Conservation (phyloP, 306 rosid genomes). For the Phaseolus lunatus region DNA sequence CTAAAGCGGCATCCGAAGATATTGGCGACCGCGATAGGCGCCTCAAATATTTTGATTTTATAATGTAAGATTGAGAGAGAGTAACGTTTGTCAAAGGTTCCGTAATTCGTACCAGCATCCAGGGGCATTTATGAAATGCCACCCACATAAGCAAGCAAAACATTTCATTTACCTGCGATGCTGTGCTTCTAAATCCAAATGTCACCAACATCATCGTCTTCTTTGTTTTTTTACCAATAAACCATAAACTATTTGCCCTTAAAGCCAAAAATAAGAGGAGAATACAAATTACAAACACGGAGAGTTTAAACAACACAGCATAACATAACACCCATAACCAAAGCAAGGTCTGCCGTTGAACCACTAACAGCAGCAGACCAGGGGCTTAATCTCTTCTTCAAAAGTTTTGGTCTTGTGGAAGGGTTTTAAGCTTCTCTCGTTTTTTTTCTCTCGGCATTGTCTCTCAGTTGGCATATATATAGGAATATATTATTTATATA, state of each 20-base stretch:
- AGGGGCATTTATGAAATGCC: conserved; percentile 32
- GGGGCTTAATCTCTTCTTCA: conserved; percentile 55
- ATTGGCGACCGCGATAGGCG: conserved; percentile 34
- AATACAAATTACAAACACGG: not conserved
- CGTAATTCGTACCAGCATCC: not conserved
- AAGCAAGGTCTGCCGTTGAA: conserved; percentile 46
- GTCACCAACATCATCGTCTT: not conserved
- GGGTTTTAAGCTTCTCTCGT: conserved; percentile 58
- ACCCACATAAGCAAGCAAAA: not conserved
- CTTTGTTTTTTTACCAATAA: not conserved
- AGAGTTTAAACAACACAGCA: not conserved
- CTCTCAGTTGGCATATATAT: not conserved
- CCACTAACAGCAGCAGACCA: conserved; percentile 10
- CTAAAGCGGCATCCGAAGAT: not conserved
- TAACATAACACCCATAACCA: conserved; percentile 19
- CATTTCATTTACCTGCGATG: not conserved
- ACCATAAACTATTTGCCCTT: not conserved
- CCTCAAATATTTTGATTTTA: conserved; percentile 39
- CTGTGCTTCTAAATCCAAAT: not conserved
- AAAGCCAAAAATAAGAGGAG: not conserved
- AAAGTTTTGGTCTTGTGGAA: conserved; percentile 50
- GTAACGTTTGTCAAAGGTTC: conserved; percentile 3
- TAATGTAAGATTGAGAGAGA: conserved; percentile 19
- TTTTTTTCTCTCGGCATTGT: conserved; percentile 14
- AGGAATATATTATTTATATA: not conserved